Evolutionary conservation across 345 rosid genomes (phyloP).

Genomic region (Pistacia atlantica): DNA sequence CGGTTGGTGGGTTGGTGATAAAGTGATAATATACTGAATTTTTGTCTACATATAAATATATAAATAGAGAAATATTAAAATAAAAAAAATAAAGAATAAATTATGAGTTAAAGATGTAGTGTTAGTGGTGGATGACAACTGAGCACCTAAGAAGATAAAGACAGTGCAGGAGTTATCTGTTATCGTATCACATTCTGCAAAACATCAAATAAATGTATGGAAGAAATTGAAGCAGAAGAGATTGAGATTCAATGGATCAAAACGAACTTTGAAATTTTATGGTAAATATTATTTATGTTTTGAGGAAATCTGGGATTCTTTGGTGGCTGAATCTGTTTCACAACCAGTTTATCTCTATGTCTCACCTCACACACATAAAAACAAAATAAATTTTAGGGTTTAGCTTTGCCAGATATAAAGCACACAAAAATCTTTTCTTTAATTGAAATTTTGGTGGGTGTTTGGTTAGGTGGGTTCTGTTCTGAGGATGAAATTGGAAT

Average conservation of each 20-base stretch:
- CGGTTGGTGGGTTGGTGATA: constrained; percentile 34
- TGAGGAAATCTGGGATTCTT: constrained; percentile 27
- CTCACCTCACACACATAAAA: constrained; percentile 10
- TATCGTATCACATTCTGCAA: constrained; percentile 13
- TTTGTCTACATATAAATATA: constrained; percentile 23
- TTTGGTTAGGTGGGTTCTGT: background rate
- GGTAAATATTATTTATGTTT: background rate
- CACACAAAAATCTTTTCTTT: background rate
- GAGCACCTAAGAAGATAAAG: constrained; percentile 41
- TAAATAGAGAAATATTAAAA: background rate
- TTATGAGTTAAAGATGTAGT: constrained; percentile 29
- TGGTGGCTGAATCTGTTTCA: constrained; percentile 66
- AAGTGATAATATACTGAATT: background rate
- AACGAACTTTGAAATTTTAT: constrained; percentile 27
- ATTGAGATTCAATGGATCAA: constrained; percentile 76
- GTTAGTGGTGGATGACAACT: constrained; percentile 38
- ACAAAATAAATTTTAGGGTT: background rate
- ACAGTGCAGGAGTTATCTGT: constrained; percentile 27
- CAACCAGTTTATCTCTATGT: constrained; percentile 48
- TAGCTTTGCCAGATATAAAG: background rate
- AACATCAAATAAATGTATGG: constrained; percentile 46
- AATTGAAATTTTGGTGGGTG: too few species aligned
- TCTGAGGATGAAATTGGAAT: constrained; percentile 18
- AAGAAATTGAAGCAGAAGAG: constrained; percentile 49
- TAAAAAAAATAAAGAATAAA: background rate